These are phyloP conservation scores for Kwoniella sp. DNA, from an alignment of 768 basidiomycete genomes.

Conservation along the genomic window DNA sequence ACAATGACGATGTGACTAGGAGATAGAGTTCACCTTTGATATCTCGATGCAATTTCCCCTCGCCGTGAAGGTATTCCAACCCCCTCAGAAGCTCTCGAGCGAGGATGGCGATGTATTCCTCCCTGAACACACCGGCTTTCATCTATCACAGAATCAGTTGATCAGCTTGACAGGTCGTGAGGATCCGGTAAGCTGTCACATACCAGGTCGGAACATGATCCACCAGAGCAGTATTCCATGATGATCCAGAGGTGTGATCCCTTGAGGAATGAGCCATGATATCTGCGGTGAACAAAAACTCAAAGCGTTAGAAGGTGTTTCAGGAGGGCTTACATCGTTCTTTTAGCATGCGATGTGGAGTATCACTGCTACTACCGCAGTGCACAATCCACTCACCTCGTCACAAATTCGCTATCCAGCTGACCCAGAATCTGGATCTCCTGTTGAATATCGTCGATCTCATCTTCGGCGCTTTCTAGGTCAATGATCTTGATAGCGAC, in stretches of 20 bases:
- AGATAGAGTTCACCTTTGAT: conserved; percentile 75
- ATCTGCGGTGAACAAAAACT: conserved; percentile 61
- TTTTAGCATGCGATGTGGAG: too few relatives aligned
- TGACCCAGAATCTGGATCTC: conserved; percentile 98
- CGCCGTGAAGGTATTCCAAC: conserved; percentile 90
- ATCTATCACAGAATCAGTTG: conserved; percentile 64
- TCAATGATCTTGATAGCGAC: conserved; percentile 99
- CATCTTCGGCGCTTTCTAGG: conserved; percentile 97
- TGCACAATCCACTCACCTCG: conserved; percentile 68
- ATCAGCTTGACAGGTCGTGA: too few relatives aligned
- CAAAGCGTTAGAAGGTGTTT: too few relatives aligned
- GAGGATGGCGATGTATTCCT: conserved; percentile 98
- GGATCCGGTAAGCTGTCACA: conserved; percentile 38
- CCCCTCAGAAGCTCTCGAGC: conserved; percentile 87
- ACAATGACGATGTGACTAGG: not conserved
- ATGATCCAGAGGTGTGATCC: conserved; percentile 98
- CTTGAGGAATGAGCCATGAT: conserved; percentile 94
- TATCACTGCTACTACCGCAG: too few relatives aligned
- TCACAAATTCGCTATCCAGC: conserved; percentile 92
- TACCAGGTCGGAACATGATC: conserved; percentile 95
- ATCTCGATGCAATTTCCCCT: conserved; percentile 97
- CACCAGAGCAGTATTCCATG: conserved; percentile 96
- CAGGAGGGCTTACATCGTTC: too few relatives aligned
- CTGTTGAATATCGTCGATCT: conserved; percentile 97
- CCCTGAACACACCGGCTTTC: conserved; percentile 96